Percentiles rank a stretch among this genome's conserved stretches.
Conservation (phyloP, 176 grass and related monocot species). For the Bonia amplexicaulis region DNA sequence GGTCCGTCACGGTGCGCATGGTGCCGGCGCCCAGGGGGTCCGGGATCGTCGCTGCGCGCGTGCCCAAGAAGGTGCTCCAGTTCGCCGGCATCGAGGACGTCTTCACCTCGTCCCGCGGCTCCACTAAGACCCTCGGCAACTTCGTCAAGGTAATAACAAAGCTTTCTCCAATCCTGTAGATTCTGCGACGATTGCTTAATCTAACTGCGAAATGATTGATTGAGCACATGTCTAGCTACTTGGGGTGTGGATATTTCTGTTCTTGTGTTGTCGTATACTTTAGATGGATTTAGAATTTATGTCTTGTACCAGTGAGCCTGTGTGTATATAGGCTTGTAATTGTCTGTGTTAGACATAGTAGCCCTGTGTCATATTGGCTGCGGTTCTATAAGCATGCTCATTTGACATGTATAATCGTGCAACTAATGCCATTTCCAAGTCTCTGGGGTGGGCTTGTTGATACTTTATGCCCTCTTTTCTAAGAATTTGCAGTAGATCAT, state of each 20-base stretch:
- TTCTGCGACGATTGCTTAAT: not conserved
- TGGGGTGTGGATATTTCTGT: not conserved
- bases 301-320: not conserved
- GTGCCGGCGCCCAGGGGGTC: conserved; percentile 72
- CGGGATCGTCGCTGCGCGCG: conserved; percentile 61
- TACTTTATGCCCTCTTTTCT: not conserved
- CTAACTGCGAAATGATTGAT: not conserved
- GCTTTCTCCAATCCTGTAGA: too few species aligned
- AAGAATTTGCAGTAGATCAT: not conserved
- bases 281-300: not conserved
- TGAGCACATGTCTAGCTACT: not conserved
- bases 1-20: conserved; percentile 67
- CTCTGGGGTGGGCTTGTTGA: not conserved
- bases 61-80: conserved; percentile 88
- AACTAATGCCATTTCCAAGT: not conserved
- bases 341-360: not conserved
- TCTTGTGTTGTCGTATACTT: not conserved
- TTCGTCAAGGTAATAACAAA: conserved; percentile 62
- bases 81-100: conserved; percentile 79
- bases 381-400: not conserved
- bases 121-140: conserved; percentile 84
- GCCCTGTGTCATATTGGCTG: not conserved
- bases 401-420: not conserved
- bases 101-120: conserved; percentile 69
- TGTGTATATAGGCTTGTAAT: not conserved